Conservation (phyloP, 2,329 filamentous ascomycete species). For the Chaetomium globosum region DNA sequence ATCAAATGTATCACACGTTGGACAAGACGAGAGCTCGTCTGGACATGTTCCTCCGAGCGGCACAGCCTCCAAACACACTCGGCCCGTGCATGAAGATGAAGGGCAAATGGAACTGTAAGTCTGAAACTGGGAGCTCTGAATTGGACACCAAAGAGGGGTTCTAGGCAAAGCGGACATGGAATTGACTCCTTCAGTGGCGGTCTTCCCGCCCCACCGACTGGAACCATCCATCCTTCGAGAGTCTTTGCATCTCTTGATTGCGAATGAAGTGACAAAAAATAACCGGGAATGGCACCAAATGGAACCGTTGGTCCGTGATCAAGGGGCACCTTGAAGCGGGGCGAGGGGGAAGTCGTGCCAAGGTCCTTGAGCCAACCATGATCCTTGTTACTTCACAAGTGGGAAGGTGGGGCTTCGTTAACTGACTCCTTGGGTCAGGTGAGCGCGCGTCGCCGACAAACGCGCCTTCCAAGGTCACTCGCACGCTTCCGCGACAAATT, state of each 20-base stretch:
- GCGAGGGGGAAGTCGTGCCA: too few relatives aligned
- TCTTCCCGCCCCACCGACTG: neutral
- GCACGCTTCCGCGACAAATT: neutral
- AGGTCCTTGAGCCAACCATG: conserved; percentile 3
- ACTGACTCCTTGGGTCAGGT: neutral
- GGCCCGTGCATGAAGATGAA: conserved; percentile 8
- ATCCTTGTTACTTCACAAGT: neutral
- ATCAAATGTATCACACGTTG: neutral
- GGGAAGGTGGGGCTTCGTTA: conserved; percentile 9
- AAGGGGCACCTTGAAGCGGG: neutral
- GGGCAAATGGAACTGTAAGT: neutral
- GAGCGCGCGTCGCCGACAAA: neutral
- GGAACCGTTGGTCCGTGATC: neutral
- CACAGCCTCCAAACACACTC: neutral
- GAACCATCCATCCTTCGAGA: neutral
- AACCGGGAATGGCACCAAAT: neutral
- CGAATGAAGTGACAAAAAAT: neutral
- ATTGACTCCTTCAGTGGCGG: conserved; percentile 12
- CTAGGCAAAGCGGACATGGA: neutral
- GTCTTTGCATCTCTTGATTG: too few relatives aligned
- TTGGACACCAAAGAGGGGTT: conserved; percentile 5
- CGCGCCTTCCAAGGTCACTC: neutral
- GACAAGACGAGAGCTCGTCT: neutral
- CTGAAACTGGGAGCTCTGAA: conserved; percentile 1
- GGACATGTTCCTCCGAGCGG: neutral